Conservation (phyloP, 495 filamentous ascomycete species). For the Bryoglossum gracile region DNA sequence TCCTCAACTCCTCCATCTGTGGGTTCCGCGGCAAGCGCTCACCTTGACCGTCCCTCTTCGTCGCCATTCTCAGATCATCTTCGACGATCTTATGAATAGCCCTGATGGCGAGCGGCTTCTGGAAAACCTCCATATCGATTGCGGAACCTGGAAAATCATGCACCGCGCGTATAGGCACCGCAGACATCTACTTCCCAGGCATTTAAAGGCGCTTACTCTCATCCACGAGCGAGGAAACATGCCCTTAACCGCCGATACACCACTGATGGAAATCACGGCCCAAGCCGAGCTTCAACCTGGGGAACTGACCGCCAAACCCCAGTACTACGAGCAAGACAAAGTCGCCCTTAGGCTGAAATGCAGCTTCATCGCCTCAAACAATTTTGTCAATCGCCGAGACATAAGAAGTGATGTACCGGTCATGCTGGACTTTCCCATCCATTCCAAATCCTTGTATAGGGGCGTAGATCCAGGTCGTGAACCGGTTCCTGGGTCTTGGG, state of each 20-base stretch:
- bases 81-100: not conserved
- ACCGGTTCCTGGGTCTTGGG: too few relatives aligned
- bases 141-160: not conserved
- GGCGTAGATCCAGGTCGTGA: too few relatives aligned
- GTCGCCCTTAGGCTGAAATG: not conserved
- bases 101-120: not conserved
- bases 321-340: not conserved
- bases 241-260: not conserved
- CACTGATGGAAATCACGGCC: not conserved
- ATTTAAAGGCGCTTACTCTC: not conserved
- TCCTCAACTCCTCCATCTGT: too few relatives aligned
- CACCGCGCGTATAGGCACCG: not conserved
- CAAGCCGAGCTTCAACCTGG: not conserved
- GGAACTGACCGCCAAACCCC: not conserved
- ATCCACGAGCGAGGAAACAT: not conserved
- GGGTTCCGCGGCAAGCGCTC: too few relatives aligned
- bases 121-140: not conserved
- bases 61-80: not conserved
- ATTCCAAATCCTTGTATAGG: not conserved
- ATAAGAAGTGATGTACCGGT: not conserved
- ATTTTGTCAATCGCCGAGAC: not conserved
- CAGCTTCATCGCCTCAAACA: not conserved
- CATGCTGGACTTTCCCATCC: not conserved
- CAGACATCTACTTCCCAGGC: not conserved
- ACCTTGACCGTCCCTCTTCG: too few relatives aligned